Base-by-base conservation (phyloP, 176 grass and related monocot species). In the Pharus latifolius region DNA sequence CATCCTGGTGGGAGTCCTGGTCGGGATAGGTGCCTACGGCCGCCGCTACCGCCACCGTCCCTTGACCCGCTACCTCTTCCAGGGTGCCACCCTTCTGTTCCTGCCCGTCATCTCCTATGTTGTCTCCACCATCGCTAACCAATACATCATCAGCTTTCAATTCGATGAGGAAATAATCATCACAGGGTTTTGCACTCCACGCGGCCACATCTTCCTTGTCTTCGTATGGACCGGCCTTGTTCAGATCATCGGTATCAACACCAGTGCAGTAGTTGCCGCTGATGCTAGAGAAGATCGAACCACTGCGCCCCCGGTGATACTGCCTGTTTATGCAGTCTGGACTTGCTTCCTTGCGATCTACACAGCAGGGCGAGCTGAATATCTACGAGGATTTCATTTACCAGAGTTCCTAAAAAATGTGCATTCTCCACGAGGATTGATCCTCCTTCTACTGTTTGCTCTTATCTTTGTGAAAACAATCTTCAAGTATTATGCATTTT, bases 41-140 rank as follows among this genome's bases (percentile, higher is more conserved):
- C 50, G 6, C 2, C 69, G 69, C 2, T 44, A 44, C 10, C 69
- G 51, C 10, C 37, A 30, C 16, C 51, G 23, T 10, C 28, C 19
- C 3, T 26, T 78, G 4, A 78, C 40, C 28, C 42, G 51, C 18
- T 67, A 46, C 10, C 10, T 78, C 51, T 78, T 34, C 3, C 13
- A n/a, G 0, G 51, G 40, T 13, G 62, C 62, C 14, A 67, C 2
- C 7, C 34, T 15, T 13, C 7, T 77, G 40, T 77, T 77, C 74
- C 32, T 77, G 17, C 64, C 76, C 31, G 30, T 60, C 64, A 19
- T 78, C 29, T 69, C 53, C 11, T 69, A 49, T 3, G 32, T 78
- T 1, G 20, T 49, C 10, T 58, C 75, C 8, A 2, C 3, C 7
- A 10, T 10, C 9, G 40, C 25, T 6, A 17, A 10, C 10, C 3